These are phyloP conservation scores for Castanopsis chinensis DNA, from an alignment of 306 rosid species.

Conservation along the genomic window DNA sequence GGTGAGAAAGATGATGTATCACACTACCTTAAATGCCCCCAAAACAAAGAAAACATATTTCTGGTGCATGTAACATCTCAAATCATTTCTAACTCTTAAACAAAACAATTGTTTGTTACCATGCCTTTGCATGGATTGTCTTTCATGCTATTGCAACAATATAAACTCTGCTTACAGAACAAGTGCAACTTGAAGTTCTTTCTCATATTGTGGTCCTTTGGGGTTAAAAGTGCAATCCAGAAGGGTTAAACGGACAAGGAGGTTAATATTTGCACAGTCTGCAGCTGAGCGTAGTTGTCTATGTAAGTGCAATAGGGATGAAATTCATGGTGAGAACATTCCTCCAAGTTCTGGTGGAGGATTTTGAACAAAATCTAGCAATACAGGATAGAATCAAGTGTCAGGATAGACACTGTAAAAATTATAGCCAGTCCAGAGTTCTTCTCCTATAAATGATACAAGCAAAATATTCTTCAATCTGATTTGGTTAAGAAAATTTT, in stretches of 20 bases:
- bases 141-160: background rate
- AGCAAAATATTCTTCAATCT: background rate
- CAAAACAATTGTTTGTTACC: slow-evolving; percentile 4
- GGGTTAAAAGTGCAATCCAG: background rate
- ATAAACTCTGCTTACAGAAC: background rate
- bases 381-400: background rate
- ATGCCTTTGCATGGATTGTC: background rate
- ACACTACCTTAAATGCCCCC: slow-evolving; percentile 10
- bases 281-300: background rate
- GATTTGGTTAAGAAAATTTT: background rate
- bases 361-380: background rate
- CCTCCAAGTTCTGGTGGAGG: background rate
- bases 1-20: background rate
- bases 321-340: background rate
- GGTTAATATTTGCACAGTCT: background rate
- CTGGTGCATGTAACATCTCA: background rate
- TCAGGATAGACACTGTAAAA: background rate
- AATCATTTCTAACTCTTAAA: slow-evolving; percentile 7
- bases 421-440: background rate
- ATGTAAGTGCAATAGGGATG: background rate
- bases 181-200: background rate
- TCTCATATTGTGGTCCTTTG: background rate
- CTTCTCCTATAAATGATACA: background rate
- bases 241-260: background rate
- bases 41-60: background rate